Evolutionary conservation across 257 asterid species (phyloP), one percentile per base, ranked within the genome.

Genomic region (Primulina tabacum): DNA sequence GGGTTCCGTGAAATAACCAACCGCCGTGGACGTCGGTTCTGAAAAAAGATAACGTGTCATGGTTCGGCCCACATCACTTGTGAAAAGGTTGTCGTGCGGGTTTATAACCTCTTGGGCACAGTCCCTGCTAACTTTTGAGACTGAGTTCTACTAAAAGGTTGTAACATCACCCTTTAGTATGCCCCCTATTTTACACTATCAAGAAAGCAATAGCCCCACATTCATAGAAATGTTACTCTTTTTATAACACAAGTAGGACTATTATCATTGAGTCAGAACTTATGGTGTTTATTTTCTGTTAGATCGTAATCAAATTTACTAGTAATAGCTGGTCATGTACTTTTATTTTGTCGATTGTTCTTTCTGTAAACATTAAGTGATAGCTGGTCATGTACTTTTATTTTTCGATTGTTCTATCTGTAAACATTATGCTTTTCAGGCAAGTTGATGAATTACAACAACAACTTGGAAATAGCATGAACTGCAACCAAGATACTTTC

Each of bases 381-480:
- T n/a, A n/a, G n/a, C n/a, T n/a, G n/a, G n/a, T n/a, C n/a, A 34
- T 65, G 9, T 69, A 50, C 5, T 63, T 28, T 8, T 50, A 38
- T 2, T 60, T 70, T 65, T 56, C 65, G 29, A 11, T 34, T 16
- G 7, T 64, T 34, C 58, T 60, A 72, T 16, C 59, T 55, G 7
- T 64, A 35, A 64, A 61, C 30, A n/a, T 65, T 57, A 18, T 74
- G 60, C 28, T 71, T 69, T 77, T 70, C 77, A 85, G 89, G 78
- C 84, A 81, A 72, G 77, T 79, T 70, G 87, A 80, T 75, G 84
- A 79, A 68, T 69, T 84, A 73, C 86, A 81, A 64, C 68, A 64
- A 29, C 77, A 67, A 65, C 64, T 88, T 72, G 74, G 63, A 60
- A 76, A 77, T 62, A 76, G 80, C 64, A 69, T 77, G 78, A 73